Evolutionary conservation across 2,329 filamentous ascomycete genomes (phyloP), one percentile per base, ranked within the genome.

Genomic region (Aspergillus intermedius): DNA sequence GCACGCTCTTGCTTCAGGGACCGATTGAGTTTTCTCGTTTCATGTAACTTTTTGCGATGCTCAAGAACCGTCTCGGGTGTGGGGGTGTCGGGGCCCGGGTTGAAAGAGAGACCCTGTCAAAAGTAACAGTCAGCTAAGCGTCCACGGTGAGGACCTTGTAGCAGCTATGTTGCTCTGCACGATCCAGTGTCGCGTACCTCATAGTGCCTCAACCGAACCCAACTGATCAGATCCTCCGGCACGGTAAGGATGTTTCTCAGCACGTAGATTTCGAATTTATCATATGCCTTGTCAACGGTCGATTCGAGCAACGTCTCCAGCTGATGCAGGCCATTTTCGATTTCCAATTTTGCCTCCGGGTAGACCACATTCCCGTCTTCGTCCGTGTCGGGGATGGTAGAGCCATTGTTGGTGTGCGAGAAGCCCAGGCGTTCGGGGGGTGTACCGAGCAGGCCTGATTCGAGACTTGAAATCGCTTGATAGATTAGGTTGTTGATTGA

Each of bases 401-500:
- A 76, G 60, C 54, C 74, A 62, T 60, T 78, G 32, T 65, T 72
- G 23, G 67, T 66, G 42, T 74, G 70, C 32, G 71, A 77, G 74
- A 96, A 97, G n/a, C 93, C 93, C 30, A 98, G 80, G 12, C 82
- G 78, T 22, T 84, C 77, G 0, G 91, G 87, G 1, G 87, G 81
- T 2, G 87, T 84, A 45, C 79, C 79, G 44, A 88, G 76, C 17
- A 98, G 82, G 1, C 88, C 88, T 48, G 83, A 81, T 70, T 97
- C 93, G 56, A 97, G 83, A 52, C 87, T 88, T 61, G 88, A 88
- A 61, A 95, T 84, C 47, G 89, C 91, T 67, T 86, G 86, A 71
- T 95, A 93, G 62, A 93, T 86, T 61, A 96, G 81, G 62, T 91
- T 88, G 74, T 97, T 98, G 69, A 96, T 83, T 48, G 86, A 87